Conservation (phyloP, 108 stramenopile species). For the Pseudonitzschia multistriata region DNA sequence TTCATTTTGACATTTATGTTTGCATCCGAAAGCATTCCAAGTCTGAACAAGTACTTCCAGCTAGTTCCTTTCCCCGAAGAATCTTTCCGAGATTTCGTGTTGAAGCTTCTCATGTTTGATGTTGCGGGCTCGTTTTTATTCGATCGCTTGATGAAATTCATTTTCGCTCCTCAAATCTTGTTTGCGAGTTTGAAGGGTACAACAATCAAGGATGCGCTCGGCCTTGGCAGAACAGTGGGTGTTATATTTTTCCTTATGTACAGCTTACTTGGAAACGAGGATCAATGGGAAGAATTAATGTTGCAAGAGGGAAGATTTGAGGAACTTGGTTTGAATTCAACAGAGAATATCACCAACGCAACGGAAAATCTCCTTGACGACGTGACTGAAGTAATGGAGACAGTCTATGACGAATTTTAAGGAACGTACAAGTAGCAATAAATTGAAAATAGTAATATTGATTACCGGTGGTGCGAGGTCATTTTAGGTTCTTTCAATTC, state of each 20-base stretch:
- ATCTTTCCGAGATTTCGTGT: slow-evolving; percentile 84
- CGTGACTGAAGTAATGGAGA: slow-evolving; percentile 1
- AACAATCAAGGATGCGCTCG: slow-evolving; percentile 79
- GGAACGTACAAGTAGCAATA: slow-evolving; percentile 4
- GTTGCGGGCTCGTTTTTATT: slow-evolving; percentile 81
- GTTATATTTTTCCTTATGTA: slow-evolving; percentile 82
- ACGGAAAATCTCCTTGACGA: slow-evolving; percentile 16
- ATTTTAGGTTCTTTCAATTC: too few species aligned
- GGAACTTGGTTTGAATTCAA: slow-evolving; percentile 41
- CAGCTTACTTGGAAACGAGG: slow-evolving; percentile 76
- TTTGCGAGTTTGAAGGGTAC: slow-evolving; percentile 90
- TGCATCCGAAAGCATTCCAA: slow-evolving; percentile 84
- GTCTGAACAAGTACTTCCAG: slow-evolving; percentile 96
- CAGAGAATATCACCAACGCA: slow-evolving; percentile 29
- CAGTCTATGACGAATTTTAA: slow-evolving; percentile 13
- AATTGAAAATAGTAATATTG: background rate
- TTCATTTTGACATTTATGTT: slow-evolving; percentile 89
- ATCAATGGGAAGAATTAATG: slow-evolving; percentile 79
- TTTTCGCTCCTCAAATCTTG: slow-evolving; percentile 90
- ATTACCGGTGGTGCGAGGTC: background rate
- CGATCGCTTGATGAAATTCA: slow-evolving; percentile 89
- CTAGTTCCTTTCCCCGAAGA: slow-evolving; percentile 96
- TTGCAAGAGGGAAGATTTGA: slow-evolving; percentile 64
- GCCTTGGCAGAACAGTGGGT: slow-evolving; percentile 59
- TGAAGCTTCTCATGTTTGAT: slow-evolving; percentile 77